Evolutionary conservation across 2,329 filamentous ascomycete genomes (phyloP), one percentile per base, ranked within the genome.

Genomic region (Pseudocercospora macadamiae): DNA sequence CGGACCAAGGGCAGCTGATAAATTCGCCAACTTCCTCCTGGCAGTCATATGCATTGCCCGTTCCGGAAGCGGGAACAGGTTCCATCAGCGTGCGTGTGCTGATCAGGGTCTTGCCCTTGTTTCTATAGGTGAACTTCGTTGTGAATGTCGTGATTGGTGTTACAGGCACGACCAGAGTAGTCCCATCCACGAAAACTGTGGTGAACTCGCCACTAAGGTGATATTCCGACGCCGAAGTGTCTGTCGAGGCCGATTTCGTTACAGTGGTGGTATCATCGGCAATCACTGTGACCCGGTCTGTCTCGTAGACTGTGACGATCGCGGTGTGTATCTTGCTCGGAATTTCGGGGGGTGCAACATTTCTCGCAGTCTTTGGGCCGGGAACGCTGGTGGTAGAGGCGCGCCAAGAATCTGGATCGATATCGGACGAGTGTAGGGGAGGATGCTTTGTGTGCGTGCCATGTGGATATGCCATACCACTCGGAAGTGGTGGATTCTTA

Each of bases 31-130:
- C 14, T 23, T 23, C 19, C 23, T 47, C 42, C 9, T 14, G 9
- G 14, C 42, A 47, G 42, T 47, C 42, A 21, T 47, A 47, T 14
- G 19, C 42, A 14, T 47, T 47, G 42, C n/a, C n/a, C n/a, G 42
- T 19, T 4, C 42, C 42, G 21, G 42, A 47, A 14, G 42, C 19
- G 14, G 42, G 9, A 12, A 47, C 8, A 14, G 42, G 21, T 7
- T 26, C 42, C 4, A 21, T 47, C 42, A 26, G n/a, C 19, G 23
- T 47, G 4, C 42, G 42, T 6, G 42, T 47, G 2, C 19, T 47
- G 10, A 23, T 47, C 19, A 16, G 7, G 14, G 23, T 12, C 8
- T 14, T 19, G 42, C 9, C n/a, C 19, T 28, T 26, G 23, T 16
- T 4, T 7, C 23, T 21, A 47, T 12, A 47, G 8, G 16, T 25